Conservation (phyloP, 208 protist species). For the Tritrichomonas foetus region DNA sequence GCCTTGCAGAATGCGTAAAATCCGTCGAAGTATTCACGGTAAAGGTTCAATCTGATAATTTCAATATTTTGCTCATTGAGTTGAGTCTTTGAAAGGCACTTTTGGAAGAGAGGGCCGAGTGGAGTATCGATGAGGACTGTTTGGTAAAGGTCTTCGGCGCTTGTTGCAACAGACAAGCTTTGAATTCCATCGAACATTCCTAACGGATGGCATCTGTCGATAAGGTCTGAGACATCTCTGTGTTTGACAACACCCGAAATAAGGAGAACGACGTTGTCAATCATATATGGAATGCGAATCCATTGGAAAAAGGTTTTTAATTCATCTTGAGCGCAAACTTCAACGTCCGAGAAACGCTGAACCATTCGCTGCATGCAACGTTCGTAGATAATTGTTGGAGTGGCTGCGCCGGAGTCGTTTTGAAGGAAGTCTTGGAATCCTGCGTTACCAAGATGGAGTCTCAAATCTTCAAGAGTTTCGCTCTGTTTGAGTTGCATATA, state of each 20-base stretch:
- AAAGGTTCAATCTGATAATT: conserved; percentile 54
- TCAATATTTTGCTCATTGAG: conserved; percentile 60
- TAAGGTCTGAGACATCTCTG: not conserved
- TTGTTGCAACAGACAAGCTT: not conserved
- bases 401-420: not conserved
- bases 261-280: conserved; percentile 32
- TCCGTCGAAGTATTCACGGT: conserved; percentile 52
- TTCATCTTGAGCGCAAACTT: not conserved
- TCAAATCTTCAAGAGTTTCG: conserved; percentile 27
- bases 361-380: not conserved
- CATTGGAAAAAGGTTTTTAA: conserved; percentile 37
- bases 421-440: conserved; percentile 15
- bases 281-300: conserved; percentile 32
- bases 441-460: conserved; percentile 12
- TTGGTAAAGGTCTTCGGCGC: conserved; percentile 52
- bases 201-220: conserved; percentile 23
- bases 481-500: conserved; percentile 30
- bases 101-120: conserved; percentile 51
- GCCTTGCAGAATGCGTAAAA: conserved; percentile 38
- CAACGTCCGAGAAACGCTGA: not conserved
- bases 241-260: not conserved
- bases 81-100: conserved; percentile 47
- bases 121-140: conserved; percentile 60
- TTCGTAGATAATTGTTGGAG: conserved; percentile 29
- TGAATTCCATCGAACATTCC: conserved; percentile 35